phyloP scores from a whole-genome alignment of 768 basidiomycete species.

The Rubroboletus pulcherrimus region DNA sequence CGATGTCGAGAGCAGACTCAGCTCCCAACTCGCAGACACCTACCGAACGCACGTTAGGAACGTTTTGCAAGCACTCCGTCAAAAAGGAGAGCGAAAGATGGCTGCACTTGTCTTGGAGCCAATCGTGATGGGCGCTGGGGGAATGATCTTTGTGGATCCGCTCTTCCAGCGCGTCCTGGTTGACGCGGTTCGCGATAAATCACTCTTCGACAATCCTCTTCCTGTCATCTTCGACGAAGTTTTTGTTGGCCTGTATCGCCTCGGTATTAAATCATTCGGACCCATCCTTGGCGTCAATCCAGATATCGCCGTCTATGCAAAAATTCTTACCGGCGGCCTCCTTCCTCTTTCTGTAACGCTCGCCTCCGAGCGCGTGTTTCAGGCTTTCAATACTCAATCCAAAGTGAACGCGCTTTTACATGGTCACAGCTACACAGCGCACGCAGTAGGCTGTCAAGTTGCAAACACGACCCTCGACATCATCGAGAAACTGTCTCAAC shows the following conservation, averaged over 20 bases:
- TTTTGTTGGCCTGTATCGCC: slow-evolving; percentile 87
- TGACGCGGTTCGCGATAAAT: slow-evolving; percentile 64
- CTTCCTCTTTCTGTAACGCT: slow-evolving; percentile 85
- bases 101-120: slow-evolving; percentile 89
- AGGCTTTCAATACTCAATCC: slow-evolving; percentile 66
- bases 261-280: slow-evolving; percentile 64
- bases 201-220: slow-evolving; percentile 46
- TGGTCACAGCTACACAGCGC: slow-evolving; percentile 95
- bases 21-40: slow-evolving; percentile 53
- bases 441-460: slow-evolving; percentile 89
- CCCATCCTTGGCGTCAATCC: slow-evolving; percentile 70
- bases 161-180: slow-evolving; percentile 89
- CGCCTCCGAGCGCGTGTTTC: slow-evolving; percentile 75
- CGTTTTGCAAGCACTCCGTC: slow-evolving; percentile 46
- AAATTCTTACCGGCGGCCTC: slow-evolving; percentile 90
- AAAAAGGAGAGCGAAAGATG: slow-evolving; percentile 40
- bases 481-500: slow-evolving; percentile 46
- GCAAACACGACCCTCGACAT: slow-evolving; percentile 76
- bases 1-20: slow-evolving; percentile 59
- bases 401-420: slow-evolving; percentile 89
- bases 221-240: slow-evolving; percentile 97
- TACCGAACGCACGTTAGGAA: slow-evolving; percentile 60
- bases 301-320: slow-evolving; percentile 90
- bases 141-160: slow-evolving; percentile 97
- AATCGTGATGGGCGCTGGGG: slow-evolving; percentile 90